phyloP scores from a whole-genome alignment of 148 eudicot genomes.

The Chenopodium formosanum region DNA sequence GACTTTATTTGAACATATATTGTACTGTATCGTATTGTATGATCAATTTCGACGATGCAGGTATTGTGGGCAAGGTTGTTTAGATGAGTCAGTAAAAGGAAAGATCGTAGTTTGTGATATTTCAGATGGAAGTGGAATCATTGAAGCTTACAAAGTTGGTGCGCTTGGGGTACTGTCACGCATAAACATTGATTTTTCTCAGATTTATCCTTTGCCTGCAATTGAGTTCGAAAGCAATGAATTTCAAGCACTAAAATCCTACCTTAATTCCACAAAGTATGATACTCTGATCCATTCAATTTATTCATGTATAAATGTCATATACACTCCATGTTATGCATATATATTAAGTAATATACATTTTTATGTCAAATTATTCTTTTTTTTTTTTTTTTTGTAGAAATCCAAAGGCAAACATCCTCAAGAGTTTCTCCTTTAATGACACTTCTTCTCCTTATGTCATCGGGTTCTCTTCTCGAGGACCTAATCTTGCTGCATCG shows the following conservation, averaged over 20 bases:
- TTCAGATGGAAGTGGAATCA: not conserved
- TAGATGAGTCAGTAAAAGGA: slow-evolving; percentile 31
- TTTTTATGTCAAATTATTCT: too few relatives aligned
- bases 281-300: too few relatives aligned
- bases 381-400: too few relatives aligned
- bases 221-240: too few relatives aligned
- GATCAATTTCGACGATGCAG: slow-evolving; percentile 8
- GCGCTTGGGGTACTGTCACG: slow-evolving; percentile 25
- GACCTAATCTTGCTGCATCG: slow-evolving; percentile 31
- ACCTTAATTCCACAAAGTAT: too few relatives aligned
- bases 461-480: slow-evolving; percentile 37
- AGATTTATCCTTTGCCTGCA: too few relatives aligned
- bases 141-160: slow-evolving; percentile 3
- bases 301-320: too few relatives aligned
- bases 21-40: not conserved
- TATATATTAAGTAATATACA: too few relatives aligned
- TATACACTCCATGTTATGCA: too few relatives aligned
- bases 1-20: too few relatives aligned
- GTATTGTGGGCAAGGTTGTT: not conserved
- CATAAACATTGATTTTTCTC: too few relatives aligned
- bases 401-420: slow-evolving; percentile 26
- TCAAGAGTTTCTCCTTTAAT: slow-evolving; percentile 28
- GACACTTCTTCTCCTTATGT: slow-evolving; percentile 36
- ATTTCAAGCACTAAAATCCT: too few relatives aligned
- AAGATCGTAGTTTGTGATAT: slow-evolving; percentile 34